These are phyloP conservation scores for Rheum nobile DNA, from an alignment of 148 eudicot species.

Conservation along the genomic window DNA sequence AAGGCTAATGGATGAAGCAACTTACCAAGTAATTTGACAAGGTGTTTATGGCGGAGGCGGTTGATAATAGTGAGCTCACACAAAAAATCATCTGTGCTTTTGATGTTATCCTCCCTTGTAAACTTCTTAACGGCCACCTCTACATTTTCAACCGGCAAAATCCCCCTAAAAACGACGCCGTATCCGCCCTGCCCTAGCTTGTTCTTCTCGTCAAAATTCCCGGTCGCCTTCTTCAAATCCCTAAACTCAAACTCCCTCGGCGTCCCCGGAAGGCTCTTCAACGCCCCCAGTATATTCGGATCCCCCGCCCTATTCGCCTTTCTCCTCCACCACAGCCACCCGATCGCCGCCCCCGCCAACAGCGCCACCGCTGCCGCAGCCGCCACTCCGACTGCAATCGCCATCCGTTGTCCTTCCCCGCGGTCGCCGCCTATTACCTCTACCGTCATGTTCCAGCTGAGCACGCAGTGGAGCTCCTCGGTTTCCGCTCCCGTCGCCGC, in stretches of 20 bases:
- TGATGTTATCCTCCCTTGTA: constrained; percentile 48
- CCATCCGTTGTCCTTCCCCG: background rate
- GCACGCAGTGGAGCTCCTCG: constrained; percentile 57
- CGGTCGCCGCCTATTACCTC: constrained; percentile 12
- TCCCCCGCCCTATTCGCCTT: constrained; percentile 14
- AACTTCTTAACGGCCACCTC: constrained; percentile 84
- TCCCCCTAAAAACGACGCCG: constrained; percentile 65
- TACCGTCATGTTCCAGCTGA: constrained; percentile 77
- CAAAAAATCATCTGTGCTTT: constrained; percentile 79
- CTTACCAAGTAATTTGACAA: constrained; percentile 71
- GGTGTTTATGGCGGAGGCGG: constrained; percentile 72
- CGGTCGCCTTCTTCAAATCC: constrained; percentile 67
- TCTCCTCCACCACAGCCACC: constrained; percentile 12
- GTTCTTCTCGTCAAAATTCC: constrained; percentile 50
- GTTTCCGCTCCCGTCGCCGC: constrained; percentile 44
- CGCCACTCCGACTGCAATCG: constrained; percentile 15
- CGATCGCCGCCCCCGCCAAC: background rate
- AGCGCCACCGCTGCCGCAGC: background rate
- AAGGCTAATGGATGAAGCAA: background rate
- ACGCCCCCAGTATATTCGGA: constrained; percentile 43
- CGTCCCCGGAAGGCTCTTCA: constrained; percentile 62
- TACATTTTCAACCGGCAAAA: constrained; percentile 26
- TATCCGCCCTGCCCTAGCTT: constrained; percentile 76
- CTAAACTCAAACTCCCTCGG: constrained; percentile 58
- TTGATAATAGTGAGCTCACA: constrained; percentile 86